phyloP scores from a whole-genome alignment of 371 early-diverging fungal genomes.

The Gilbertella persicaria region DNA sequence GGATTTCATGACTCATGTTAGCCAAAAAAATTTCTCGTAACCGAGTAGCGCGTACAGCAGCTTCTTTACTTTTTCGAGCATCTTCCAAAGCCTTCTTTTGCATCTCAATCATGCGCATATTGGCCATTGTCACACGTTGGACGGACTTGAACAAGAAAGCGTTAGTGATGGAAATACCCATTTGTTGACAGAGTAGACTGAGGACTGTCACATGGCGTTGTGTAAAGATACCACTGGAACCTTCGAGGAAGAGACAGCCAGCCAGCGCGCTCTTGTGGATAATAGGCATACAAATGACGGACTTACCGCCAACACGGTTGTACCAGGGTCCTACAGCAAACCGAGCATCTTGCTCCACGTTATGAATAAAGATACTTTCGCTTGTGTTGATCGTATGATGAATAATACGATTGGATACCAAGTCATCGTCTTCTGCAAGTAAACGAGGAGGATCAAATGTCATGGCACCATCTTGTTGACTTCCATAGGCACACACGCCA shows the following conservation, averaged over 20 bases:
- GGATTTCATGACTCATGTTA: constrained; percentile 60
- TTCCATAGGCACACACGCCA: constrained; percentile 45
- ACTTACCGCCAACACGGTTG: constrained; percentile 44
- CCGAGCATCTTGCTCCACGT: constrained; percentile 41
- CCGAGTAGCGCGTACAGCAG: constrained; percentile 45
- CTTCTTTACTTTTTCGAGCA: constrained; percentile 47
- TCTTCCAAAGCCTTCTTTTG: constrained; percentile 50
- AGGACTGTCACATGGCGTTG: constrained; percentile 57
- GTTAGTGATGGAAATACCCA: constrained; percentile 63
- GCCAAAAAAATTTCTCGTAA: constrained; percentile 58
- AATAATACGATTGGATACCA: constrained; percentile 42
- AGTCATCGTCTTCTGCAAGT: constrained; percentile 28
- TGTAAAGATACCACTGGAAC: constrained; percentile 57
- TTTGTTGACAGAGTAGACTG: constrained; percentile 58
- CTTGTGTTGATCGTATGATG: constrained; percentile 43
- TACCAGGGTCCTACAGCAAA: constrained; percentile 51
- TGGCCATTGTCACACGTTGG: constrained; percentile 43
- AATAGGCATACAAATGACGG: constrained; percentile 62
- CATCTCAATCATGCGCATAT: constrained; percentile 48
- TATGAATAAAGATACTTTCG: constrained; percentile 44
- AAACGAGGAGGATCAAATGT: constrained; percentile 48
- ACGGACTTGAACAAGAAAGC: constrained; percentile 54
- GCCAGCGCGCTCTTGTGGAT: constrained; percentile 50
- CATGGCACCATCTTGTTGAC: constrained; percentile 35
- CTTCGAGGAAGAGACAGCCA: constrained; percentile 60